A percentile compares a stretch with the other conserved stretches of the same genome.
Conservation (phyloP, 2,329 filamentous ascomycete species). For the Pestalotiopsis sp. region DNA sequence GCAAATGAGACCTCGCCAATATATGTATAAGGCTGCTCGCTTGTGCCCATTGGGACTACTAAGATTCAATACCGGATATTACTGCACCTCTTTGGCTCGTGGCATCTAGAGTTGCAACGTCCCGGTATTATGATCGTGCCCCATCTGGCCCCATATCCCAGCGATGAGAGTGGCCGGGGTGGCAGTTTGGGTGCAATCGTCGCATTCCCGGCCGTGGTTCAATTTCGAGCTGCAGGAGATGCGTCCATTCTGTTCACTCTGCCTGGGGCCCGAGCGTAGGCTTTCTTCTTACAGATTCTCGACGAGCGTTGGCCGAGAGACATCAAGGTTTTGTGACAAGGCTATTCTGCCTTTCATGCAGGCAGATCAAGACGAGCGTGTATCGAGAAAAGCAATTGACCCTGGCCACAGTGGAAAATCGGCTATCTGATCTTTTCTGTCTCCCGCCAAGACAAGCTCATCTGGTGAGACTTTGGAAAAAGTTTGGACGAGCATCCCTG, state of each 20-base stretch:
- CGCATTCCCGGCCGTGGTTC: not conserved
- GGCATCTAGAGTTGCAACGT: not conserved
- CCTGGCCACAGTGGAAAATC: not conserved
- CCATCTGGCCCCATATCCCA: not conserved
- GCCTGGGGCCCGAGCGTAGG: not conserved
- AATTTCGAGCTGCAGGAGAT: not conserved
- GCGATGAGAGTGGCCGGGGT: not conserved
- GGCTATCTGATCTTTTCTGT: not conserved
- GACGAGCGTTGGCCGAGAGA: not conserved
- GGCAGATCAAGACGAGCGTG: not conserved
- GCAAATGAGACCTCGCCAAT: too few species aligned
- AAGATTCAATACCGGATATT: not conserved
- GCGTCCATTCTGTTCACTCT: not conserved
- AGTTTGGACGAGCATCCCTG: not conserved
- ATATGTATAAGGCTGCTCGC: too few species aligned
- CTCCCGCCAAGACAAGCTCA: not conserved
- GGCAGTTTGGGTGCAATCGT: not conserved
- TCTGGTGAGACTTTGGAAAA: not conserved
- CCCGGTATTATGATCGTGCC: too few species aligned
- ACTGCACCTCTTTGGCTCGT: conserved; percentile 6
- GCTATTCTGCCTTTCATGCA: too few species aligned
- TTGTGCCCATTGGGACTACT: too few species aligned
- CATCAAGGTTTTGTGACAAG: not conserved
- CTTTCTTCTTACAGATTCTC: not conserved
- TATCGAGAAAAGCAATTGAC: not conserved